phyloP scores from a whole-genome alignment of 140 eudicot genomes.

The Senecio squalidus region DNA sequence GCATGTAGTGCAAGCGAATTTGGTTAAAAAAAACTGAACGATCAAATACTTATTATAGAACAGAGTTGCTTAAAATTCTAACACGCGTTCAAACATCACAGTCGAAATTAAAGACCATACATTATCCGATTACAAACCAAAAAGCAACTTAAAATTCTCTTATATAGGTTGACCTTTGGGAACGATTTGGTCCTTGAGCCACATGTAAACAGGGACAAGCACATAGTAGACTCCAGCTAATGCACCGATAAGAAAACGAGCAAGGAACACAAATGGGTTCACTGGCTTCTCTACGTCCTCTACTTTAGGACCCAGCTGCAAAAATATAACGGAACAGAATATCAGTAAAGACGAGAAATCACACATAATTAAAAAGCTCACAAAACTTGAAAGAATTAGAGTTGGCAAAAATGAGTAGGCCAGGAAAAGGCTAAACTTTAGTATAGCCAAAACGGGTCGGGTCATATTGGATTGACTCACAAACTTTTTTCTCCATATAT shows the following conservation, averaged over 20 bases:
- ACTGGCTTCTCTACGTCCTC: slow-evolving; percentile 71
- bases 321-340: neutral
- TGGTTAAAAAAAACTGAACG: neutral
- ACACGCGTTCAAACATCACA: slow-evolving; percentile 1
- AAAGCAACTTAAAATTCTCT: slow-evolving; percentile 14
- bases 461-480: too few relatives aligned
- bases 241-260: slow-evolving; percentile 71
- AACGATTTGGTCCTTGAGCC: slow-evolving; percentile 83
- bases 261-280: slow-evolving; percentile 61
- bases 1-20: neutral
- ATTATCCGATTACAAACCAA: slow-evolving; percentile 21
- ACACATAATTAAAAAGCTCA: neutral
- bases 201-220: slow-evolving; percentile 93
- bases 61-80: neutral
- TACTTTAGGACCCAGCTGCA: slow-evolving; percentile 86
- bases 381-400: neutral
- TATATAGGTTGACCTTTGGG: slow-evolving; percentile 79
- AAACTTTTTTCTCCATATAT: too few relatives aligned
- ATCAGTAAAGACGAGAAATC: neutral
- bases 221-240: slow-evolving; percentile 76
- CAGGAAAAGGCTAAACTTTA: too few relatives aligned
- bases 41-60: neutral
- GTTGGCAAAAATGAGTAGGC: too few relatives aligned
- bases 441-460: too few relatives aligned
- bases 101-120: slow-evolving; percentile 15